phyloP scores from a whole-genome alignment of 2,329 filamentous ascomycete genomes.

The Hortaea sp. region DNA sequence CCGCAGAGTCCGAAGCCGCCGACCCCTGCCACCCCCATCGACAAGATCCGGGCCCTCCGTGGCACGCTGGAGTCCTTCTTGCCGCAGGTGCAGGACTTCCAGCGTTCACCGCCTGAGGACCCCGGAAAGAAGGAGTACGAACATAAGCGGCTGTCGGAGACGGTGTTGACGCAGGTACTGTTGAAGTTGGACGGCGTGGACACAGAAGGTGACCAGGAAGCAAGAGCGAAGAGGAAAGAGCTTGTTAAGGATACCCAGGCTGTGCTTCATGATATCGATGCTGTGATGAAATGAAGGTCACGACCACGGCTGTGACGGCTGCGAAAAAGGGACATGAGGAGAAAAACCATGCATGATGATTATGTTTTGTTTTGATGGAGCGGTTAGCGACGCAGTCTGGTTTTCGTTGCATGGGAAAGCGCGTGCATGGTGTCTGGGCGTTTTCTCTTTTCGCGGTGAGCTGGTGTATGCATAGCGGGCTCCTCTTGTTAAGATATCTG shows the following conservation, averaged over 20 bases:
- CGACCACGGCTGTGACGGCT: too few species aligned
- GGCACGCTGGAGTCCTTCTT: constrained; percentile 54
- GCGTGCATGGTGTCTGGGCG: too few species aligned
- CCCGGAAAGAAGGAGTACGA: constrained; percentile 60
- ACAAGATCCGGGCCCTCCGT: constrained; percentile 58
- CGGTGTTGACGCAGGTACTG: constrained; percentile 63
- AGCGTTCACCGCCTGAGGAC: constrained; percentile 53
- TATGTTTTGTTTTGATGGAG: constrained; percentile 1
- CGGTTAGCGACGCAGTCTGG: too few species aligned
- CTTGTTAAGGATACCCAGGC: constrained; percentile 63
- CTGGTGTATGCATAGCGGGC: too few species aligned
- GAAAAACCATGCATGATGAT: not conserved
- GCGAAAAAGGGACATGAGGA: not conserved
- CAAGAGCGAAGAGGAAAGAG: constrained; percentile 57
- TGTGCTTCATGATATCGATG: constrained; percentile 56
- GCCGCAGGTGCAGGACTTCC: constrained; percentile 56
- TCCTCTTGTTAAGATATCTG: too few species aligned
- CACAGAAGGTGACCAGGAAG: constrained; percentile 56
- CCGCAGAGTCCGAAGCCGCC: constrained; percentile 32
- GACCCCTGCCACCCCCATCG: constrained; percentile 38
- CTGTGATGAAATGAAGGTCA: constrained; percentile 16
- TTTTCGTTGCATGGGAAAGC: too few species aligned
- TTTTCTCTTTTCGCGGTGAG: too few species aligned
- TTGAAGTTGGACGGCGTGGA: constrained; percentile 71
- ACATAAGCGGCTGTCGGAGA: constrained; percentile 65